phyloP scores from a whole-genome alignment of 345 rosid genomes.

The Aquilaria sinensis region DNA sequence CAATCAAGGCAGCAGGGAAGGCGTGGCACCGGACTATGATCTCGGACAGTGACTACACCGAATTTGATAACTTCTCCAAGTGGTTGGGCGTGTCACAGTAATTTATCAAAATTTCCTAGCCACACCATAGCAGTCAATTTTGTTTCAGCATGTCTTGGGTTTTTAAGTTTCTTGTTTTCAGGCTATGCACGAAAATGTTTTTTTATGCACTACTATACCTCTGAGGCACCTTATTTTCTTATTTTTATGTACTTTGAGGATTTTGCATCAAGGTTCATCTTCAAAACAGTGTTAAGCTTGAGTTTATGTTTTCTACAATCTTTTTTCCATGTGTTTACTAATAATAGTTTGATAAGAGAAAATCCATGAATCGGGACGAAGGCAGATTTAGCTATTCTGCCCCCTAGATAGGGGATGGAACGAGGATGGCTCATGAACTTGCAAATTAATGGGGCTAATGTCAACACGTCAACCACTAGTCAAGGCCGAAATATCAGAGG shows the following conservation, averaged over 20 bases:
- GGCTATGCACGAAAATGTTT: background rate
- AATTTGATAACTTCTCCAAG: slow-evolving; percentile 80
- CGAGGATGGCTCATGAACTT: too few species aligned
- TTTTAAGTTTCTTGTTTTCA: background rate
- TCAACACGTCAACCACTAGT: too few species aligned
- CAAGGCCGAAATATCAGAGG: too few species aligned
- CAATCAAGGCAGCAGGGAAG: slow-evolving; percentile 76
- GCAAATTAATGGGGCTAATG: too few species aligned
- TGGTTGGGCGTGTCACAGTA: slow-evolving; percentile 78
- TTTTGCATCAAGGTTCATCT: too few species aligned
- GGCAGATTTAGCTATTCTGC: too few species aligned
- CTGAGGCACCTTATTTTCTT: background rate
- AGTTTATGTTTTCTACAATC: too few species aligned
- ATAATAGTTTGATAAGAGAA: too few species aligned
- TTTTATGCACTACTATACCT: background rate
- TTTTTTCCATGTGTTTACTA: too few species aligned
- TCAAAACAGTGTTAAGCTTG: too few species aligned
- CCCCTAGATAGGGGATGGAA: too few species aligned
- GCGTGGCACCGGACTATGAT: slow-evolving; percentile 95
- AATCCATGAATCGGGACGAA: too few species aligned
- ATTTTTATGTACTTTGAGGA: background rate
- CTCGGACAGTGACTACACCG: slow-evolving; percentile 85
- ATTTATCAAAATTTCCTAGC: slow-evolving; percentile 10
- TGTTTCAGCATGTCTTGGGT: background rate
- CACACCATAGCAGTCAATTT: slow-evolving; percentile 3